phyloP scores from a whole-genome alignment of 1,284 basidiomycete species.

The Phellinidium pouzarii region DNA sequence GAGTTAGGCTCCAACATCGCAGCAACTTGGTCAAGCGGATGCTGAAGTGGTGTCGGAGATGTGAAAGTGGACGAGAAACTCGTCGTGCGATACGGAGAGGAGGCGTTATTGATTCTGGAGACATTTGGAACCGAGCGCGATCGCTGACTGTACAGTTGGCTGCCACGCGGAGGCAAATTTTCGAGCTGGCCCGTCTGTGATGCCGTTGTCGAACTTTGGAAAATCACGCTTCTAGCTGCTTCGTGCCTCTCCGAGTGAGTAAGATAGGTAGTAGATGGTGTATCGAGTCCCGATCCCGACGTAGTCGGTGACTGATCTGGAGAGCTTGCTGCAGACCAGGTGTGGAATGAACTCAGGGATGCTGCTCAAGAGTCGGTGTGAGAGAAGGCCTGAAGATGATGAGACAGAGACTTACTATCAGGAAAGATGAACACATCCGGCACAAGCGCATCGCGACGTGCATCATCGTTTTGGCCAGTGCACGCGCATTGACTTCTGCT shows the following conservation, averaged over 20 bases:
- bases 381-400: neutral
- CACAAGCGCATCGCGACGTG: constrained; percentile 2
- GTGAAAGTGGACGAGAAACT: neutral
- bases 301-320: constrained; percentile 14
- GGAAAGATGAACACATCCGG: constrained; percentile 18
- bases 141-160: neutral
- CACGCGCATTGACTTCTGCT: constrained; percentile 15
- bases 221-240: neutral
- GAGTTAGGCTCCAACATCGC: neutral
- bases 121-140: neutral
- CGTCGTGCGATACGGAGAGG: neutral
- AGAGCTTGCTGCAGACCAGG: constrained; percentile 13
- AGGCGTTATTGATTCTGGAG: neutral
- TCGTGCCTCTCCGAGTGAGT: constrained; percentile 7
- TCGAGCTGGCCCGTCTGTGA: neutral
- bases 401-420: neutral
- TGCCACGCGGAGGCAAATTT: neutral
- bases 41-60: neutral
- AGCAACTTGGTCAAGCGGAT: neutral
- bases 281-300: constrained; percentile 6
- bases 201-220: neutral
- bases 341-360: constrained; percentile 13
- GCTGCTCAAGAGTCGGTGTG: constrained; percentile 4
- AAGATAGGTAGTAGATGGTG: constrained; percentile 9
- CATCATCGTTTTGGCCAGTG: constrained; percentile 10